Conservation (phyloP, 225 moss, liverwort and hornwort species). For the Polytrichum formosum region DNA sequence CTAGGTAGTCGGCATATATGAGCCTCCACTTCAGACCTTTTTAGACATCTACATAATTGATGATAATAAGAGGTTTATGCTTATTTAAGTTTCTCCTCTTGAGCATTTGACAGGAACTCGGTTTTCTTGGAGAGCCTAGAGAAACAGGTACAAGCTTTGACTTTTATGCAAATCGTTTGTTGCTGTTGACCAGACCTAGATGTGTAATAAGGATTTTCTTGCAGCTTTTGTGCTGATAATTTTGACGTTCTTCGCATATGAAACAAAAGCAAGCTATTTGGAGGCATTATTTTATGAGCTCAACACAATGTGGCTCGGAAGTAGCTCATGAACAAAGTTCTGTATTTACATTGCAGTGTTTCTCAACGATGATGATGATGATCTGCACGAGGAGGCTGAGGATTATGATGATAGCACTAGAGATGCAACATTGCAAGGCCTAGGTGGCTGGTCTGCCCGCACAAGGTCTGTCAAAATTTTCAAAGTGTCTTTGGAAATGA, state of each 20-base stretch:
- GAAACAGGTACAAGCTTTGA: slow-evolving; percentile 40
- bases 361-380: slow-evolving; percentile 83
- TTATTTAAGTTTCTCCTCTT: no score
- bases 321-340: background rate
- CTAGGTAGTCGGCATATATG: no score
- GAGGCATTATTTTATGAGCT: background rate
- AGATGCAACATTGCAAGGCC: slow-evolving; percentile 57
- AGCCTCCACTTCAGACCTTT: no score
- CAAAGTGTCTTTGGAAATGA: no score
- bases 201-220: background rate
- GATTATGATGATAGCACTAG: slow-evolving; percentile 57
- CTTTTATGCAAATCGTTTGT: background rate
- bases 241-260: background rate
- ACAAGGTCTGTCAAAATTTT: slow-evolving; percentile 54
- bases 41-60: no score
- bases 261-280: no score
- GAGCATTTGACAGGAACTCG: slow-evolving; percentile 51
- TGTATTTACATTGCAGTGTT: slow-evolving; percentile 61
- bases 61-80: no score
- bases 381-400: slow-evolving; percentile 74
- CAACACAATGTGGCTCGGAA: background rate
- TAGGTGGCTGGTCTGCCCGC: slow-evolving; percentile 94
- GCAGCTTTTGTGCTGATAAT: slow-evolving; percentile 1
- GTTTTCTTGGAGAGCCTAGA: slow-evolving; percentile 72
- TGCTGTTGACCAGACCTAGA: background rate